phyloP scores from a whole-genome alignment of 2,329 filamentous ascomycete species.

The Aspergillus fructus region DNA sequence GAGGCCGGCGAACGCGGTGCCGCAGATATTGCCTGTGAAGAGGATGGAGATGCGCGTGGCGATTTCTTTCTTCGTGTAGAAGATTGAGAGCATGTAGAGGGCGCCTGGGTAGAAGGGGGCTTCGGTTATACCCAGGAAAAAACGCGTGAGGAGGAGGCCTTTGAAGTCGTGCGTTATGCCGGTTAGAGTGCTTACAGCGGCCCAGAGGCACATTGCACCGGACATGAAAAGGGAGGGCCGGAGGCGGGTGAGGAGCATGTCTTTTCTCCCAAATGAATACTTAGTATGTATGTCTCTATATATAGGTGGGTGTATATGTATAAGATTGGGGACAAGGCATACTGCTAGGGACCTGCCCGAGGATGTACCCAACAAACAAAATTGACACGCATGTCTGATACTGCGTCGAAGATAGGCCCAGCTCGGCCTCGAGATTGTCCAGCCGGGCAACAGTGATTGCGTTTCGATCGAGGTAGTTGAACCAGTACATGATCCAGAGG shows the following conservation, averaged over 20 bases:
- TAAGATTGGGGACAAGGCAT: too few species aligned
- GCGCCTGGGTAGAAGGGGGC: constrained; percentile 59
- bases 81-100: constrained; percentile 64
- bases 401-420: too few species aligned
- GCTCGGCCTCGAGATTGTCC: constrained; percentile 20
- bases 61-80: constrained; percentile 63
- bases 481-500: constrained; percentile 38
- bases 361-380: too few species aligned
- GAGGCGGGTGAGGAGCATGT: constrained; percentile 33
- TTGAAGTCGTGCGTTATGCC: constrained; percentile 38
- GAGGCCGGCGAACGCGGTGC: constrained; percentile 60
- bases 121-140: constrained; percentile 36
- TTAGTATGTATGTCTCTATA: too few species aligned
- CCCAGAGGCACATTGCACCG: constrained; percentile 31
- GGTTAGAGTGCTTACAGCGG: constrained; percentile 27
- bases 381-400: too few species aligned
- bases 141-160: constrained; percentile 39
- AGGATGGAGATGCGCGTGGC: constrained; percentile 57
- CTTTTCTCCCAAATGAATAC: background rate
- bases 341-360: too few species aligned
- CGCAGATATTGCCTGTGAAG: constrained; percentile 61
- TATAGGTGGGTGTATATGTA: too few species aligned
- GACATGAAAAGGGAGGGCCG: constrained; percentile 47
- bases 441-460: constrained; percentile 31
- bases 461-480: constrained; percentile 31